Percentiles rank a stretch among this genome's conserved stretches.
phyloP scores from a whole-genome alignment of 805 yeast species.

The Pichia membranifaciens region DNA sequence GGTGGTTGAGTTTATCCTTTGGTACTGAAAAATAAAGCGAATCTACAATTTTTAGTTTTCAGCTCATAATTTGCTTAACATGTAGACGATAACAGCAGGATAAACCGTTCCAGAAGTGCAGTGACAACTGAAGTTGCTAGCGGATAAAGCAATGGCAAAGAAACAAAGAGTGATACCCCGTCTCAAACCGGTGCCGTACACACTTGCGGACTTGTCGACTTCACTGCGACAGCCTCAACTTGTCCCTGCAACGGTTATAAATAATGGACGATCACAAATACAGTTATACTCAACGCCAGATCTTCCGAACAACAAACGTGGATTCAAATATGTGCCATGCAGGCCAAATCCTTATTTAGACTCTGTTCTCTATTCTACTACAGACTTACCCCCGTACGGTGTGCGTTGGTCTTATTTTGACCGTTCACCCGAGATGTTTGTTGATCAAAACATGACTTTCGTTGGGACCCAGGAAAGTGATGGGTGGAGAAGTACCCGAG shows the following conservation, averaged over 20 bases:
- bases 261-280: constrained; percentile 7
- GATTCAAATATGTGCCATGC: constrained; percentile 77
- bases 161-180: constrained; percentile 24
- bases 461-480: constrained; percentile 44
- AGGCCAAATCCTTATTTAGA: constrained; percentile 58
- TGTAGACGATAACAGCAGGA: too few species aligned
- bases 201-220: constrained; percentile 25
- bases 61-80: too few species aligned
- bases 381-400: constrained; percentile 64
- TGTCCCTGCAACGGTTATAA: constrained; percentile 12
- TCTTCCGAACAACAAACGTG: constrained; percentile 70
- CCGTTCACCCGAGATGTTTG: constrained; percentile 51
- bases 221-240: constrained; percentile 19
- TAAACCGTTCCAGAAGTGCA: too few species aligned
- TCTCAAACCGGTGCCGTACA: constrained; percentile 32
- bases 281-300: constrained; percentile 55
- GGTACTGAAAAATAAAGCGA: too few species aligned
- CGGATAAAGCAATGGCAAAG: constrained; percentile 5
- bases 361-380: constrained; percentile 57
- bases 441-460: constrained; percentile 33
- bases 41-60: too few species aligned
- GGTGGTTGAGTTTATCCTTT: background rate
- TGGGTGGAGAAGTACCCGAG: constrained; percentile 79
- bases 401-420: constrained; percentile 63
- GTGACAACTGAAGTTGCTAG: too few species aligned